Evolutionary conservation across 2,329 filamentous ascomycete species (phyloP).

Genomic region (Phialocephala sp.): DNA sequence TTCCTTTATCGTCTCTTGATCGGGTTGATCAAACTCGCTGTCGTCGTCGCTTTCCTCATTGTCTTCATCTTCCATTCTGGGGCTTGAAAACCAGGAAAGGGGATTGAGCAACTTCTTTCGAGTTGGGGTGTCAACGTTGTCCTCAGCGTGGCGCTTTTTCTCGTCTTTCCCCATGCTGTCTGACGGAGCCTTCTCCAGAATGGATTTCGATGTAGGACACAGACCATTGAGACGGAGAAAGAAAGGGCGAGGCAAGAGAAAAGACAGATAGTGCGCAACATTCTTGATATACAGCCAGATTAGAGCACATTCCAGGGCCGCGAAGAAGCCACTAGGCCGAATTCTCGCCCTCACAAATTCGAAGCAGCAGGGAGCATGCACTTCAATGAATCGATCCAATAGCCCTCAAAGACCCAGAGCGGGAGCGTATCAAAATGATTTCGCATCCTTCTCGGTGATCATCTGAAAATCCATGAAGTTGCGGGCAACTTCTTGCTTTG

Average conservation of each 20-base stretch:
- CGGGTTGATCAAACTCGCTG: background rate
- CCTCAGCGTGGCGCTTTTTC: background rate
- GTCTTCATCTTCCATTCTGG: background rate
- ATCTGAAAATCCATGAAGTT: background rate
- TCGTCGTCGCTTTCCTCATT: background rate
- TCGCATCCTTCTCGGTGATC: background rate
- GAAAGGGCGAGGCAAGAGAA: background rate
- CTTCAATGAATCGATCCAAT: background rate
- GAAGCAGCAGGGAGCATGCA: background rate
- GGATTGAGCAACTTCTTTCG: background rate
- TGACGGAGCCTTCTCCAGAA: background rate
- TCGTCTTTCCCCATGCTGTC: background rate
- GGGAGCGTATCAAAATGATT: background rate
- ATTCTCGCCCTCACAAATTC: background rate
- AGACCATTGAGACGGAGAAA: background rate
- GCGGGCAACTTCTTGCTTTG: background rate
- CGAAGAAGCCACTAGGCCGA: background rate
- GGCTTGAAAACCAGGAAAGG: background rate
- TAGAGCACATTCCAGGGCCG: conserved; percentile 1
- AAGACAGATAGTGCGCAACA: conserved; percentile 4
- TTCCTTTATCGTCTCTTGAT: background rate
- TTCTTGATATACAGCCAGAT: conserved; percentile 6
- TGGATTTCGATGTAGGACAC: background rate
- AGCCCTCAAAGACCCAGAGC: background rate
- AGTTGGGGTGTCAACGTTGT: background rate